Evolutionary conservation across 257 asterid species (phyloP), one percentile per base, ranked within the genome.

Genomic region (Capsicum chinense): DNA sequence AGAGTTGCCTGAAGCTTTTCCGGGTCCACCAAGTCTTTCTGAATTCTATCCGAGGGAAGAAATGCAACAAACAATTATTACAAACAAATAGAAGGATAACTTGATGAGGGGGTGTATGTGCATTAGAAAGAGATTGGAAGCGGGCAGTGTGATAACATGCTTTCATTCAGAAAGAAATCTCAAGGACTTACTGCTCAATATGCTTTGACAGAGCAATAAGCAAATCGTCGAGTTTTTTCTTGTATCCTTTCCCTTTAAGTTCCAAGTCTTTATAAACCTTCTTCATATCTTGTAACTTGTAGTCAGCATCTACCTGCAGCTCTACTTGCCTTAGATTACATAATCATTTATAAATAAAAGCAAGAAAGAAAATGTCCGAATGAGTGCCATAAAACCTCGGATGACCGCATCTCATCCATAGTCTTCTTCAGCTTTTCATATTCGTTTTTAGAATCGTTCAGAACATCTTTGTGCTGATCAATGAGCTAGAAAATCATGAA

Each of bases 211-310:
- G 88, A 80, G 97, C 90, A 85, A 82, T 84, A 60, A 88, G 92
- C 74, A 97, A 93, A 90, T 95, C 98, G 82, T 90, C 92, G 79
- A 92, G 88, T 88, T 91, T 95, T 91, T 91, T 97, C 91, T 90
- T 92, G 88, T 91, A 97, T 80, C 90, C 93, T 90, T 93, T 95
- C 66, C 95, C 97, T 90, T 91, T 93, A 2, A 81, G 57, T 88
- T 93, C 98, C 86, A 93, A 82, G 82, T 93, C 98, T 84, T 91
- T 95, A 86, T 86, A 88, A 42, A 88, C 91, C 89, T 93, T 95
- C 90, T 90, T 93, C 92, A 91, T 92, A 86, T 95, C 98, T 86
- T 93, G 97, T 84, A 95, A 88, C 95, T 95, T 97, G 94, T 92
- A 97, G 47, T 95, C 99, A 83, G 95, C 95, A 89, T 97, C 98